Base-by-base conservation (phyloP, 192 early-diverging fungal genomes). In the Backusella australiensis region DNA sequence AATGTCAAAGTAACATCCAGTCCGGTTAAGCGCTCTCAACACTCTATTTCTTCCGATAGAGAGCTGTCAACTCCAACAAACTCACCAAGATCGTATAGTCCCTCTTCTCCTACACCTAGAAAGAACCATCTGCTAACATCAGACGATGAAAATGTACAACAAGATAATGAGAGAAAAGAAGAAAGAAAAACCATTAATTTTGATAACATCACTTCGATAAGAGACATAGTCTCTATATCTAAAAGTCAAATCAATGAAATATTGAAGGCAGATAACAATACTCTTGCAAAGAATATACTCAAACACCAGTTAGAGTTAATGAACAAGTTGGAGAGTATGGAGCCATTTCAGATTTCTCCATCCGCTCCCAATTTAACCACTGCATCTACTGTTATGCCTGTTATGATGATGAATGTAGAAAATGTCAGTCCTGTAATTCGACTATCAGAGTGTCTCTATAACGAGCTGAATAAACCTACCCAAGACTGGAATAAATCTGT, bases 1-100 rank as follows among this genome's bases (percentile, higher is more conserved):
- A 68, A 68, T 68, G 67, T 68, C 6, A 68, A 68, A 68, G 35
- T 68, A 68, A 36, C 67, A 7, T 34, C 67, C 2, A 68, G 67
- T 17, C 29, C 67, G 19, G 67, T n/a, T 35, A 36, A 35, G 14
- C 17, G 29, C 9, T 68, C 34, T 68, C 67, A 34, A 2, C 15
- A 35, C 15, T 68, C 67, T 35, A 35, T 36, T 35, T 68, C 67
- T 14, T 35, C 35, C 19, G 35, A 36, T 36, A 68, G 67, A 68
- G 35, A 68, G 6, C 19, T 36, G 11, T 7, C 67, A 29, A 36
- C 67, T 14, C 67, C 67, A 68, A 36, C 67, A 68, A 36, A 34
- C 17, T 68, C 67, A 34, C 67, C 67, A 34, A 17, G 67, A n/a
- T 8, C 67, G 6, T 36, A 35, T 17, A 68, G 67, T 32, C 67